A percentile compares a stretch with the other conserved stretches of the same genome.
Conservation (phyloP, 441 rosid species). For the Eruca vesicaria region DNA sequence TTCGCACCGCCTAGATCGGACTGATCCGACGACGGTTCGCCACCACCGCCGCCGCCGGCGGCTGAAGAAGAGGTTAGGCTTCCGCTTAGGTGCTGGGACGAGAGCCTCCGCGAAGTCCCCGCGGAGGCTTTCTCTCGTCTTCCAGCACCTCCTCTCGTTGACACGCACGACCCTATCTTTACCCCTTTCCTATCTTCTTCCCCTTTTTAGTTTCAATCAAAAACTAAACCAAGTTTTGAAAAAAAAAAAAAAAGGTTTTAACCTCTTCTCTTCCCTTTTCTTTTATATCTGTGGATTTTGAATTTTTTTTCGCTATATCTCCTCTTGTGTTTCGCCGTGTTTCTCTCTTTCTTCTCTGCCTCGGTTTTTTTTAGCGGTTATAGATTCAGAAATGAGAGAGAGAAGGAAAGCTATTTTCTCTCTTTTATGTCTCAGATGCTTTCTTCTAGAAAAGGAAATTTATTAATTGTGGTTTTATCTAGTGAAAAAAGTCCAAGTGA, state of each 20-base stretch:
- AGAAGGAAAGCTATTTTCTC: constrained; percentile 5
- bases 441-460: background rate
- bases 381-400: background rate
- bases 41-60: background rate
- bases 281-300: background rate
- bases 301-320: constrained; percentile 20
- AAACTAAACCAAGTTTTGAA: background rate
- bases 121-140: constrained; percentile 31
- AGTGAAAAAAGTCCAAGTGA: background rate
- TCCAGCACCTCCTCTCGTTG: constrained; percentile 43
- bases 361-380: constrained; percentile 29
- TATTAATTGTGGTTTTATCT: background rate
- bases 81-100: constrained; percentile 36
- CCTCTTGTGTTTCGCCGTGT: constrained; percentile 23
- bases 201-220: background rate
- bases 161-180: constrained; percentile 66
- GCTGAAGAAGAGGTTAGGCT: constrained; percentile 22
- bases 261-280: no score
- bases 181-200: background rate
- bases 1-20: constrained; percentile 32
- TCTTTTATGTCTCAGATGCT: background rate
- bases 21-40: constrained; percentile 31
- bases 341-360: constrained; percentile 12
- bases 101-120: constrained; percentile 47
- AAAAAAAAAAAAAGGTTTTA: no score